Conservation (phyloP, 805 yeast genomes). For the Zygosaccharomyces pseudorouxii region DNA sequence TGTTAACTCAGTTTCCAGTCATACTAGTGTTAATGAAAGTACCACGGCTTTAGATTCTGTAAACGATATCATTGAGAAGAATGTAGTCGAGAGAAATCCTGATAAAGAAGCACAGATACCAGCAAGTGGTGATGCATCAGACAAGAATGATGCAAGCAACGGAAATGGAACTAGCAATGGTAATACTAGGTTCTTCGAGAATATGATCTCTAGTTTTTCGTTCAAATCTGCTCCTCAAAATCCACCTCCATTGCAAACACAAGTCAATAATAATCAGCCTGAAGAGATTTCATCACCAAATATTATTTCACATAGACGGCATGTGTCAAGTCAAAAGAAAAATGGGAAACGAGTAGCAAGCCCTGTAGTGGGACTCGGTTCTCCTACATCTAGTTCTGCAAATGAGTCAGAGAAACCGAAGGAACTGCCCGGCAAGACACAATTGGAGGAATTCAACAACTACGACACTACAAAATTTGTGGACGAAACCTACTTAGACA, state of each 20-base stretch:
- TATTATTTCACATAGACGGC: slow-evolving; percentile 32
- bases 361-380: not conserved
- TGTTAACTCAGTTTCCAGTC: slow-evolving; percentile 21
- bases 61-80: slow-evolving; percentile 16
- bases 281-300: slow-evolving; percentile 20
- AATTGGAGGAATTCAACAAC: slow-evolving; percentile 8
- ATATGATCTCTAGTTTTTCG: slow-evolving; percentile 20
- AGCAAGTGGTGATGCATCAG: not conserved
- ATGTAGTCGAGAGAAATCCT: slow-evolving; percentile 2
- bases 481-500: slow-evolving; percentile 53
- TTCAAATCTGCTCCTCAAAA: slow-evolving; percentile 11
- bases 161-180: not conserved
- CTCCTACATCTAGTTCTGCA: slow-evolving; percentile 16
- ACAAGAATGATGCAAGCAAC: not conserved
- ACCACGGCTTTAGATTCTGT: slow-evolving; percentile 22
- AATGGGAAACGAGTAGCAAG: slow-evolving; percentile 6
- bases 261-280: slow-evolving; percentile 1
- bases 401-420: slow-evolving; percentile 23
- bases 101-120: not conserved
- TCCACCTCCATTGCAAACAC: slow-evolving; percentile 3
- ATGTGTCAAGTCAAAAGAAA: slow-evolving; percentile 17
- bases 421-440: slow-evolving; percentile 13
- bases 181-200: slow-evolving; percentile 20
- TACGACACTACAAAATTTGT: slow-evolving; percentile 44
- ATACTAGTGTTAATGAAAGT: slow-evolving; percentile 11